Percentiles rank a stretch among this genome's conserved stretches.
These are phyloP conservation scores for Dothidotthia symphoricarpi DNA, from an alignment of 2,329 filamentous ascomycete species.

Conservation along the genomic window DNA sequence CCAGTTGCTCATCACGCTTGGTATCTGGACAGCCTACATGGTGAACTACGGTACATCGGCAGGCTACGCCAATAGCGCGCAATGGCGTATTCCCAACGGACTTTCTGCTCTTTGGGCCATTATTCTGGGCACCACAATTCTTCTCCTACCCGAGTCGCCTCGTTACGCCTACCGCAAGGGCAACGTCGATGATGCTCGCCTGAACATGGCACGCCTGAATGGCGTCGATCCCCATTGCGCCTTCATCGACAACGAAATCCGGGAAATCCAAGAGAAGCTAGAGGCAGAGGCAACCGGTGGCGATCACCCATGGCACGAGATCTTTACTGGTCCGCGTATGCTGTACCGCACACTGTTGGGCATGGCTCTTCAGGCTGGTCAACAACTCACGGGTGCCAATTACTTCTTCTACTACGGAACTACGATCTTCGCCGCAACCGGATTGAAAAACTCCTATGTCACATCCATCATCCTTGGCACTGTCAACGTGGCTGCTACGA, in stretches of 20 bases:
- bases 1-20: constrained; percentile 67
- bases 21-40: constrained; percentile 57
- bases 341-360: constrained; percentile 63
- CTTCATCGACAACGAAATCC: constrained; percentile 53
- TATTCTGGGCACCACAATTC: constrained; percentile 54
- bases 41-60: constrained; percentile 62
- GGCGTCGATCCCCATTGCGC: constrained; percentile 56
- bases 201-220: constrained; percentile 55
- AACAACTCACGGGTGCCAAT: constrained; percentile 68
- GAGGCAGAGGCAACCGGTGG: constrained; percentile 50
- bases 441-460: constrained; percentile 46
- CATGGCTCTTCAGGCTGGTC: constrained; percentile 62
- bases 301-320: constrained; percentile 53
- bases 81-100: constrained; percentile 65
- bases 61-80: constrained; percentile 48
- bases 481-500: constrained; percentile 51
- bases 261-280: constrained; percentile 57
- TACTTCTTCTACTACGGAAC: constrained; percentile 62
- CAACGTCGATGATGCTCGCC: constrained; percentile 51
- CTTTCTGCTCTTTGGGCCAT: constrained; percentile 57
- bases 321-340: constrained; percentile 66
- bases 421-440: constrained; percentile 46
- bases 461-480: constrained; percentile 51
- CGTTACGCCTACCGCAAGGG: constrained; percentile 58
- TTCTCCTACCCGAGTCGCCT: constrained; percentile 57